Base-by-base conservation (phyloP, 2,329 filamentous ascomycete species). In the Colletotrichum orbiculare region DNA sequence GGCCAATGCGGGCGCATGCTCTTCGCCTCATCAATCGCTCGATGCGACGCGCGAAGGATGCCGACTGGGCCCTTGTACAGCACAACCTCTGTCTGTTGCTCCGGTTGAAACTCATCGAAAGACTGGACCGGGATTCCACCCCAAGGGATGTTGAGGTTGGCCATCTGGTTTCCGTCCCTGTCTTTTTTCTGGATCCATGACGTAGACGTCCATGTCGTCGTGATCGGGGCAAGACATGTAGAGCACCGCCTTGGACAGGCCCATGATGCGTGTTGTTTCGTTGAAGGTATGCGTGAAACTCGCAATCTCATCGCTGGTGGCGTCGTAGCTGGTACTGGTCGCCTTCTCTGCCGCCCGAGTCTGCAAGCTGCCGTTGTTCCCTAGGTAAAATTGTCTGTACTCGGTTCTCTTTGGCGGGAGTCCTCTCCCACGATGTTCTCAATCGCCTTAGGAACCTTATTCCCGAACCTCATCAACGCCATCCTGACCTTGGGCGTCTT, bases 201-300 rank as follows among this genome's bases (percentile, higher is more conserved):
- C 73, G 56, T 76, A 82, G 1, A 83, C 73, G 35, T 76, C 78
- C 63, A 83, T 74, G 56, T 83, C 82, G 45, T 84, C 73, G 49
- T 74, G 68, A 8, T 79, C 73, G 1, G 71, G n/a, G 60, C 75
- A 79, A 1, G 78, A 81, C 73, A 84, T 78, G 71, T 81, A 82
- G 0, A 85, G 70, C 0, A 79, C 70, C 0, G 81, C 80, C 68
- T 84, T 84, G 8, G 82, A 54, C 8, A 64, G 56, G 76, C 82
- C 83, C n/a, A 82, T 77, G 1, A 85, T 68, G 4, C 76, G 71
- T 0, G 79, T 76, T 2, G 71, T 69, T 48, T 79, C 69, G 2
- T 70, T 17, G 64, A 85, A 84, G 0, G 72, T 80, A 60, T 77
- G 71, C 2, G 69, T 75, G 69, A 83, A 82, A 6, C 47, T 38